phyloP scores from a whole-genome alignment of 164 flowering plant species.

The Litsea cubeba region DNA sequence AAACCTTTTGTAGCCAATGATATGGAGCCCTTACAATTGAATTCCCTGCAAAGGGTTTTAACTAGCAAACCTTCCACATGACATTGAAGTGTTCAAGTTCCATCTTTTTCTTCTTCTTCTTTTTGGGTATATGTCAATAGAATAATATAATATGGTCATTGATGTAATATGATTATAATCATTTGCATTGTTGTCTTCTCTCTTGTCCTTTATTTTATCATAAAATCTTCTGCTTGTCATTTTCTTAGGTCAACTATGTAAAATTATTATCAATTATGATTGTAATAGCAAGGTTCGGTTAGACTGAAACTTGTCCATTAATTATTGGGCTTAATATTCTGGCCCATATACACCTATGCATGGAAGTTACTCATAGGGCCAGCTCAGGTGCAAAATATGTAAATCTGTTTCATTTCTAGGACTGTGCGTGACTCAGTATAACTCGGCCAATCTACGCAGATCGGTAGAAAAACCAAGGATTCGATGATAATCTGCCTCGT shows the following conservation, averaged over 20 bases:
- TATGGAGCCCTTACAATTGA: constrained; percentile 16
- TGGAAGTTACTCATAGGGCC: no score
- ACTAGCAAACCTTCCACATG: constrained; percentile 10
- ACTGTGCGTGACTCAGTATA: no score
- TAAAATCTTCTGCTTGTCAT: neutral
- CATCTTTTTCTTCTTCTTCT: neutral
- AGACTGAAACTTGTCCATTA: neutral
- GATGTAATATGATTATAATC: neutral
- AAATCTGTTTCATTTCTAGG: no score
- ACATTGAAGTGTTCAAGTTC: neutral
- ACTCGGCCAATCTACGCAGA: no score
- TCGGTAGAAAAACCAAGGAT: no score
- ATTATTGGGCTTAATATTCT: no score
- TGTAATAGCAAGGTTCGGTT: neutral
- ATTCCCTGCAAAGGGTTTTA: constrained; percentile 17
- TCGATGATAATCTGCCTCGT: no score
- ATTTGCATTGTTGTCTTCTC: neutral
- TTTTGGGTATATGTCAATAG: neutral
- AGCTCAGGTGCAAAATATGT: no score
- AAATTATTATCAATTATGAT: no score
- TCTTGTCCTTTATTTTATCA: neutral
- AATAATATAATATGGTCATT: neutral
- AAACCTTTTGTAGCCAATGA: constrained; percentile 51
- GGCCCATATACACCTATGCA: no score
- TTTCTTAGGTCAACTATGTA: neutral